Base-by-base conservation (phyloP, 306 rosid species). In the Fragaria vesca region DNA sequence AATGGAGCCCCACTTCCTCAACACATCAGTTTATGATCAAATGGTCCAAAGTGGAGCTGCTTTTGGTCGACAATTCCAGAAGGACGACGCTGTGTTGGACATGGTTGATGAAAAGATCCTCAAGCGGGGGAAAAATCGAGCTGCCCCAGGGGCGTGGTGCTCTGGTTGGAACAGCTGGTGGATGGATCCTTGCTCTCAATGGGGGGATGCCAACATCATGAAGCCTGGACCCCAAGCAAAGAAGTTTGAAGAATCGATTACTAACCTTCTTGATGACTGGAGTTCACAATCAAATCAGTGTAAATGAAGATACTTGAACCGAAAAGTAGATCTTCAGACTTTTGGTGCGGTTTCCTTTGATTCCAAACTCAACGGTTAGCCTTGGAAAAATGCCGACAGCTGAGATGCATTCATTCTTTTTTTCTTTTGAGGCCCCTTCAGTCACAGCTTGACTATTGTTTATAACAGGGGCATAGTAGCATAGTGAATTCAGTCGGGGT, bases 1-100 rank as follows among this genome's bases (percentile, higher is more conserved):
- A 76, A 93, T 93, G 93, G 97, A 95, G 61, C 99, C 99, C 2
- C 93, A 46, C 79, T 91, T 93, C 85, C 97, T 95, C 67, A 91
- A 87, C 21, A 26, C 74, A 16, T 93, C 91, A 18, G 89, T 82
- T 81, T 95, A 79, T 81, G 75, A 84, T 81, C 85, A 87, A 84
- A 93, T 93, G 93, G 87, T 65, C 24, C 87, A 85, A 73, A 89
- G 98, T 58, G 98, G 98, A 46, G 96, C 96, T 74, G 97, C 93
- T 13, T 95, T 91, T 84, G 97, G 91, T 17, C 86, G 98, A 69
- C 97, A 89, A 80, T 95, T 95, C 5, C 57, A 63, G 52, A 69
- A 72, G 66, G 84, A 93, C 69, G 90, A 91, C 73, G 90, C 86
- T 4, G 97, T 92, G 82, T 77, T 95, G 75, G 87, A 91, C 87